phyloP scores from a whole-genome alignment of 495 filamentous ascomycete species.

The Neurospora sp. region DNA sequence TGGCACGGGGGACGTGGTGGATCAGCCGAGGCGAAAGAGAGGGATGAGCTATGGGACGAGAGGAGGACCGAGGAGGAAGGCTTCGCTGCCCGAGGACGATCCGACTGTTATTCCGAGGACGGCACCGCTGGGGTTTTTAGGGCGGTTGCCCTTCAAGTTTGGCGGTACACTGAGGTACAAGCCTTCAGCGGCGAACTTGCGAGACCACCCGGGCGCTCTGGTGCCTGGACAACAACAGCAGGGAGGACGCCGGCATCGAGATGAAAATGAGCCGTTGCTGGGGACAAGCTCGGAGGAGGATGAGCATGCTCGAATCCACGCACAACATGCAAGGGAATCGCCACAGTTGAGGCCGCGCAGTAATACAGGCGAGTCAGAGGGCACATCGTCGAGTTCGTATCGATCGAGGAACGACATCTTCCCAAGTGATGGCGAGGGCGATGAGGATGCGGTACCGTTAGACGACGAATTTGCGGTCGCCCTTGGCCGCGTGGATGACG shows the following conservation, averaged over 20 bases:
- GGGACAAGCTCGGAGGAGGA: conserved; percentile 43
- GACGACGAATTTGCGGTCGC: conserved; percentile 87
- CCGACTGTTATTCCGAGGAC: conserved; percentile 87
- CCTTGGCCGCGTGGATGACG: conserved; percentile 64
- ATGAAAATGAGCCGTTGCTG: conserved; percentile 67
- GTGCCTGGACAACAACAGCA: conserved; percentile 24
- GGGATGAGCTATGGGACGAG: conserved; percentile 86
- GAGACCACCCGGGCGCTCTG: conserved; percentile 64
- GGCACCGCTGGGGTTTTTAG: conserved; percentile 76
- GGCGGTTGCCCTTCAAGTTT: conserved; percentile 74
- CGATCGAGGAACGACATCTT: conserved; percentile 92
- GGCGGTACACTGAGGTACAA: conserved; percentile 79
- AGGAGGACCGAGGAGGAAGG: conserved; percentile 56
- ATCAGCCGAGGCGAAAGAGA: conserved; percentile 63
- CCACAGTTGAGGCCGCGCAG: conserved; percentile 58
- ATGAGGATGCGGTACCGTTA: conserved; percentile 82
- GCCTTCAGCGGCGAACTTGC: conserved; percentile 81
- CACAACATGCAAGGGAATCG: conserved; percentile 14
- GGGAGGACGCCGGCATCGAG: conserved; percentile 37
- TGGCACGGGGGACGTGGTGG: conserved; percentile 31
- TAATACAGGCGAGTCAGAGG: conserved; percentile 68
- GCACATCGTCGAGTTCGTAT: conserved; percentile 69
- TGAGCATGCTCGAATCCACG: conserved; percentile 12
- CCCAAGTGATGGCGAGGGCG: conserved; percentile 81
- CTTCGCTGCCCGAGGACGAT: conserved; percentile 54